A percentile compares a stretch with the other conserved stretches of the same genome.
phyloP scores from a whole-genome alignment of 768 basidiomycete species.

The Amylocystis lapponica region DNA sequence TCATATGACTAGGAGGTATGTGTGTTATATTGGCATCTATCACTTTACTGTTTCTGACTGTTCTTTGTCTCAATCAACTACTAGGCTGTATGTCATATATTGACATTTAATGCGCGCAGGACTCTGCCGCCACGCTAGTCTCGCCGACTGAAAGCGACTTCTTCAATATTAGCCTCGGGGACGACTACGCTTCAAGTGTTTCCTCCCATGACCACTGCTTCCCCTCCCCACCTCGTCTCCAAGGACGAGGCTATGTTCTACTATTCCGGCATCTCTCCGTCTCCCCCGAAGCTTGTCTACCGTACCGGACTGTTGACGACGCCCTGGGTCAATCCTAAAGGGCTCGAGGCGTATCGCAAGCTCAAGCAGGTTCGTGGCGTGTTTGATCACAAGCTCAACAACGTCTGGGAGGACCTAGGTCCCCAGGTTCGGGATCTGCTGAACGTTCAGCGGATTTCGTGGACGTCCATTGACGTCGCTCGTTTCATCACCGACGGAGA shows the following conservation, averaged over 20 bases:
- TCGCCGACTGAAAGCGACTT: background rate
- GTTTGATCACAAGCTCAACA: slow-evolving; percentile 15
- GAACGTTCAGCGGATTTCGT: slow-evolving; percentile 11
- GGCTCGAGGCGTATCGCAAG: slow-evolving; percentile 19
- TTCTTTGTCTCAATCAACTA: too few relatives aligned
- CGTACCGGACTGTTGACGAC: slow-evolving; percentile 15
- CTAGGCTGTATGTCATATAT: too few relatives aligned
- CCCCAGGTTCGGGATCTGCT: slow-evolving; percentile 14
- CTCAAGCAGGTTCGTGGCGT: slow-evolving; percentile 21
- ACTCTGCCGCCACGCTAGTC: too few relatives aligned
- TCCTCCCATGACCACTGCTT: slow-evolving; percentile 2
- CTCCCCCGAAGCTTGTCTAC: slow-evolving; percentile 20
- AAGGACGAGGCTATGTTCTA: slow-evolving; percentile 20
- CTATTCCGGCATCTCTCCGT: slow-evolving; percentile 16
- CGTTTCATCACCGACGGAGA: slow-evolving; percentile 14
- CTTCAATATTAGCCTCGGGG: background rate
- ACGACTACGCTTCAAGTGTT: background rate
- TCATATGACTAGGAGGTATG: too few relatives aligned
- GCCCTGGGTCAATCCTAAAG: slow-evolving; percentile 17
- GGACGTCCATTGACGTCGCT: slow-evolving; percentile 20
- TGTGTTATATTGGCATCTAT: too few relatives aligned
- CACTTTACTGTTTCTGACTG: too few relatives aligned
- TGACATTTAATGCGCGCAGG: too few relatives aligned
- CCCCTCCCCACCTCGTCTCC: slow-evolving; percentile 11
- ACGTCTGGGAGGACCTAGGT: slow-evolving; percentile 18